Evolutionary conservation across 306 rosid genomes (phyloP), one percentile per base, ranked within the genome.

Genomic region (Trifolium repens): DNA sequence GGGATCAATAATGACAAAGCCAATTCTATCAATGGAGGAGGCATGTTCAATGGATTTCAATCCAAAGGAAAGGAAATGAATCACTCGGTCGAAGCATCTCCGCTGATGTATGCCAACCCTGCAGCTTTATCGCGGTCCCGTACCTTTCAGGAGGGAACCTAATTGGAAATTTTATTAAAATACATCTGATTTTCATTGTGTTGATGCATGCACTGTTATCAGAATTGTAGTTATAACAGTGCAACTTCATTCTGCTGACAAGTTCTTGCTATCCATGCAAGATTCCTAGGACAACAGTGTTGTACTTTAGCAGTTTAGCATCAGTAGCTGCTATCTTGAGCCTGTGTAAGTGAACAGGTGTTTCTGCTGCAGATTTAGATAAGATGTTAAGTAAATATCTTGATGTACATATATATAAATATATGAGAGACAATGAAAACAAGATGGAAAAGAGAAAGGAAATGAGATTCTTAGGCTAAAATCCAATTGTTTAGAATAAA

Each of bases 61-160:
- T 76, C 93, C 5, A 90, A 84, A 73, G 88, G 83, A 32, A 78
- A 79, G 3, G 82, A 79, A 63, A 88, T 72, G 57, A 82, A 68
- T 72, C 83, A 63, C 12, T 55, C 9, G 15, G 73, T 69, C 12
- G 89, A 87, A 75, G 82, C 87, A 10, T 94, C 89, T 0, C 80
- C 82, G 0, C 77, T 82, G 81, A 71, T 94, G 89, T 90, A 86
- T 49, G 96, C 94, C 60, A 94, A 94, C 84, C 98, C 98, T 5
- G 97, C 96, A 8, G 98, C 97, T 54, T 76, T 90, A 26, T 87
- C 93, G 16, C 87, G 94, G 69, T 92, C 96, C 58, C 80, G 79
- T 27, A 89, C 73, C 75, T 94, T 94, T 83, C 93, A 71, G 10
- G 98, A 91, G 75, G 81, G 73, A 50, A 68, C 86, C 73, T 91